phyloP scores from a whole-genome alignment of 2,329 filamentous ascomycete genomes.

The Paracoccidioides lutzii region DNA sequence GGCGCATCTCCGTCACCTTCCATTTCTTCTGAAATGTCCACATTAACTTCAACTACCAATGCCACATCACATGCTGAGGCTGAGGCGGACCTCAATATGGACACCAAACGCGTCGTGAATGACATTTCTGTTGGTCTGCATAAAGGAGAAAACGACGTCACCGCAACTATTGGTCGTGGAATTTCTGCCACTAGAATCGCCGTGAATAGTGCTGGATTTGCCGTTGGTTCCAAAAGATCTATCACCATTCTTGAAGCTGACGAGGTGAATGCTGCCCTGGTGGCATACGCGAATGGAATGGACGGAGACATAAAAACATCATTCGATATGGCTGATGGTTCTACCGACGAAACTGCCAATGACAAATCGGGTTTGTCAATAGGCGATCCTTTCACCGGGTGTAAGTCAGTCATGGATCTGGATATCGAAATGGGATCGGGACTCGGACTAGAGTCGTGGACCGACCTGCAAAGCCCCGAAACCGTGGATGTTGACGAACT shows the following conservation, averaged over 20 bases:
- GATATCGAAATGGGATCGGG: conserved; percentile 31
- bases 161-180: conserved; percentile 1
- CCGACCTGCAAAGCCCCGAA: conserved; percentile 61
- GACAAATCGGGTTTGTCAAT: background rate
- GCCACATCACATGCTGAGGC: conserved; percentile 20
- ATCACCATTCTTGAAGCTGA: conserved; percentile 26
- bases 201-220: background rate
- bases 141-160: background rate
- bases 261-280: conserved; percentile 32
- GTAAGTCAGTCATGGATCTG: conserved; percentile 16
- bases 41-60: conserved; percentile 31
- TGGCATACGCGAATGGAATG: conserved; percentile 23
- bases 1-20: conserved; percentile 33
- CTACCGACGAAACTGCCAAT: background rate
- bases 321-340: background rate
- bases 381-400: conserved; percentile 12
- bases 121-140: conserved; percentile 19
- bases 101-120: conserved; percentile 18
- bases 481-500: conserved; percentile 86
- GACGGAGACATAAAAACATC: background rate
- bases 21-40: conserved; percentile 28
- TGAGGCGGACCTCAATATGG: background rate
- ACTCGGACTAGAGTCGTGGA: conserved; percentile 40
- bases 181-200: background rate
- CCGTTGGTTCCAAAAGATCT: conserved; percentile 2